Percentiles rank a stretch among this genome's conserved stretches.
Conservation (phyloP, 2,329 filamentous ascomycete genomes). For the Colletotrichum sublineola region DNA sequence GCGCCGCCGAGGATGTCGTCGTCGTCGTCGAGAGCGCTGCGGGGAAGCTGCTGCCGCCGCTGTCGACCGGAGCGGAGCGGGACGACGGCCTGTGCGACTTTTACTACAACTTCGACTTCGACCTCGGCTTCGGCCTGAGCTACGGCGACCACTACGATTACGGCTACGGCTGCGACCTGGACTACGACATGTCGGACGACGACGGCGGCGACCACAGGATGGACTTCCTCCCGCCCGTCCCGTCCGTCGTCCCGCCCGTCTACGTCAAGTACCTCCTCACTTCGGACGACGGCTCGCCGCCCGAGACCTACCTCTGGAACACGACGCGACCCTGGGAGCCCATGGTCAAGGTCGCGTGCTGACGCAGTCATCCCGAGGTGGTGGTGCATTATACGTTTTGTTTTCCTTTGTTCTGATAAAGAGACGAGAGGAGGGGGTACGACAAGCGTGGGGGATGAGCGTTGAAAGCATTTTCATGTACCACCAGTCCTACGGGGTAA, state of each 20-base stretch:
- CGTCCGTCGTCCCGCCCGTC: conserved; percentile 48
- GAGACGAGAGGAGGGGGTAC: background rate
- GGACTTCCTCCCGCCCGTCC: conserved; percentile 28
- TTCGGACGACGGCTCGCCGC: conserved; percentile 47
- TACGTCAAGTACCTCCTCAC: conserved; percentile 53
- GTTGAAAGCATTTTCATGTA: background rate
- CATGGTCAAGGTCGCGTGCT: conserved; percentile 57
- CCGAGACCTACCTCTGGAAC: conserved; percentile 59
- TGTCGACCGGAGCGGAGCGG: background rate
- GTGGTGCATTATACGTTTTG: background rate
- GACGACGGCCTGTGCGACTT: conserved; percentile 19
- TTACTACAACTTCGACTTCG: conserved; percentile 37
- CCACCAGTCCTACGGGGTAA: conserved; percentile 1
- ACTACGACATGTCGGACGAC: conserved; percentile 16
- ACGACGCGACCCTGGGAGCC: conserved; percentile 58
- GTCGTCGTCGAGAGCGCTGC: background rate
- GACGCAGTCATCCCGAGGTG: background rate
- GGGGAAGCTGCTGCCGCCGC: background rate
- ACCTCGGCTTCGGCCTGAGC: conserved; percentile 33
- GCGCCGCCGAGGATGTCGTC: conserved; percentile 1
- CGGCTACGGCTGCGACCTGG: conserved; percentile 7
- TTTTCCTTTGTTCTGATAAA: background rate
- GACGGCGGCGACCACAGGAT: conserved; percentile 13
- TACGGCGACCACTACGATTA: conserved; percentile 6
- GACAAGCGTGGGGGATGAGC: background rate